A percentile compares a stretch with the other conserved stretches of the same genome.
phyloP scores from a whole-genome alignment of 1,284 basidiomycete species.

The Xanthoconium separans region DNA sequence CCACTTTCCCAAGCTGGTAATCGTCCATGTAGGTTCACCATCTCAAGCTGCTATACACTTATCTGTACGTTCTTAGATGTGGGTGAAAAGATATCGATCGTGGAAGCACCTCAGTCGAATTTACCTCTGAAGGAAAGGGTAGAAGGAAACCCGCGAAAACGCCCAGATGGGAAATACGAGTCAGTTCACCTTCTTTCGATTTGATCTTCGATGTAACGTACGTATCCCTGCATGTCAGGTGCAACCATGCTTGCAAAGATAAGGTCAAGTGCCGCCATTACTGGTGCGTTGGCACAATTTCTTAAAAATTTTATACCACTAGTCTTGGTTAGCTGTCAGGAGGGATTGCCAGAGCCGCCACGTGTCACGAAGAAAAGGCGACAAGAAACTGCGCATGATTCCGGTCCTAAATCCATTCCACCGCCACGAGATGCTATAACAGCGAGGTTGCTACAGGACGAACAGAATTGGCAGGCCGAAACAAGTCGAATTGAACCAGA shows the following conservation, averaged over 20 bases:
- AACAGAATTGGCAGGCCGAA: neutral
- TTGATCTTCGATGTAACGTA: neutral
- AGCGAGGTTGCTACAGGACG: neutral
- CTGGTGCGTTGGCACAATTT: conserved; percentile 44
- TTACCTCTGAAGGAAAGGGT: neutral
- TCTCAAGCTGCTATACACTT: neutral
- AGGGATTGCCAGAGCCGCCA: conserved; percentile 60
- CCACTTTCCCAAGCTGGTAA: conserved; percentile 4
- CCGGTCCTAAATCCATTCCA: conserved; percentile 12
- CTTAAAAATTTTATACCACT: neutral
- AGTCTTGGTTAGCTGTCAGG: conserved; percentile 56
- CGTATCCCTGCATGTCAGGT: conserved; percentile 42
- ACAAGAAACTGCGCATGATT: conserved; percentile 11
- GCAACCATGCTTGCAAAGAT: conserved; percentile 78
- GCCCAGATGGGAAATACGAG: conserved; percentile 56
- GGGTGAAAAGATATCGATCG: neutral
- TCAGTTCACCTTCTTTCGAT: conserved; percentile 30
- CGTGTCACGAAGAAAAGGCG: conserved; percentile 39
- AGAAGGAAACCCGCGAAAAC: conserved; percentile 23
- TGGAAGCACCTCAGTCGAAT: conserved; percentile 1
- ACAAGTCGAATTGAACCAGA: neutral
- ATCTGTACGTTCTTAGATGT: neutral
- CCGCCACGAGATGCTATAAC: conserved; percentile 7
- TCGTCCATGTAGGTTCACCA: conserved; percentile 4
- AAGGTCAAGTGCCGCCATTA: conserved; percentile 71